A percentile compares a stretch with the other conserved stretches of the same genome.
Conservation (phyloP, 2,329 filamentous ascomycete genomes). For the Exophiala spinifera region DNA sequence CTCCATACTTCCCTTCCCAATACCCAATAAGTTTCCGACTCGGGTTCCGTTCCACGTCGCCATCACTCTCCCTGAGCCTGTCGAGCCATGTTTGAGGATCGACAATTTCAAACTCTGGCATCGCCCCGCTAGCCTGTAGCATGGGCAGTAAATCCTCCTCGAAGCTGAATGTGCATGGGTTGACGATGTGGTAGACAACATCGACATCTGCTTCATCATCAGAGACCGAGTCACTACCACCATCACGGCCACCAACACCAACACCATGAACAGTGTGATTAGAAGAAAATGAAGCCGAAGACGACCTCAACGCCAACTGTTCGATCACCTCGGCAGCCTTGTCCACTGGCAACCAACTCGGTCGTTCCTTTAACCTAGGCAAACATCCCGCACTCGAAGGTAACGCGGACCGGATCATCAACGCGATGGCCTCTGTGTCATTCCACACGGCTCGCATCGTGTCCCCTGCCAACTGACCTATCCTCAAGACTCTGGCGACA, state of each 20-base stretch:
- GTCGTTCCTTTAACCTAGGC: conserved; percentile 44
- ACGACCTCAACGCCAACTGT: conserved; percentile 22
- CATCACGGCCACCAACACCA: no score
- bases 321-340: conserved; percentile 37
- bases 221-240: no score
- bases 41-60: conserved; percentile 39
- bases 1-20: conserved; percentile 42
- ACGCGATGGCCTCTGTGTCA: conserved; percentile 49
- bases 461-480: conserved; percentile 54
- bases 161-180: conserved; percentile 41
- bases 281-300: no score
- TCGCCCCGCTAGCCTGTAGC: conserved; percentile 35
- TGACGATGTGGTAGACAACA: conserved; percentile 51
- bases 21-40: conserved; percentile 48
- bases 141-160: conserved; percentile 50
- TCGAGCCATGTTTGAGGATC: conserved; percentile 41
- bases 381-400: conserved; percentile 41
- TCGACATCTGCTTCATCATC: conserved; percentile 27
- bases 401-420: conserved; percentile 41
- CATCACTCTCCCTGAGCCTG: conserved; percentile 36
- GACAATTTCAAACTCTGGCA: conserved; percentile 35
- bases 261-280: not conserved
- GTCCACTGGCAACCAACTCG: conserved; percentile 46
- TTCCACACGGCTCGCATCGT: conserved; percentile 50
- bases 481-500: conserved; percentile 42